Percentiles rank a stretch among this genome's conserved stretches.
These are phyloP conservation scores for Tephrocybe sp. DNA, from an alignment of 768 basidiomycete genomes.

Conservation along the genomic window DNA sequence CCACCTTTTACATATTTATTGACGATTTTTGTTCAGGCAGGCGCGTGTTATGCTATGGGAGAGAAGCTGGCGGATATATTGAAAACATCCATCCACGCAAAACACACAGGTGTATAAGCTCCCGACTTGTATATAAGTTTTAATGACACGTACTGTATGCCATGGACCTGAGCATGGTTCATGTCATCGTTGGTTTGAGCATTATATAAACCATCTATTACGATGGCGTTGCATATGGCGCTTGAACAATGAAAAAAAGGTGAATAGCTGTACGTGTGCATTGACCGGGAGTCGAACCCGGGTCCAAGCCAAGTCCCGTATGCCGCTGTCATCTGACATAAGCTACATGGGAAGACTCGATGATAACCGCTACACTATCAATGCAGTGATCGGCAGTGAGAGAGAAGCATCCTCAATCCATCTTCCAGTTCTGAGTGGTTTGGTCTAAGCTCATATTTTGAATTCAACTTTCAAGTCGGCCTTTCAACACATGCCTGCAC, in stretches of 20 bases:
- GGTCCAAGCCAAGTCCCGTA: slow-evolving; percentile 38
- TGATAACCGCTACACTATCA: slow-evolving; percentile 81
- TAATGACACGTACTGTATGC: too few species aligned
- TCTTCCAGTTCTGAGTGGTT: too few species aligned
- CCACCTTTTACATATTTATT: background rate
- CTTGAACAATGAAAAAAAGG: background rate
- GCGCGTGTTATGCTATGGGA: slow-evolving; percentile 16
- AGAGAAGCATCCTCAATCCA: background rate
- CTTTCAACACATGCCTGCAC: slow-evolving; percentile 15
- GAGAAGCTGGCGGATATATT: slow-evolving; percentile 16
- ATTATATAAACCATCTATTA: too few species aligned
- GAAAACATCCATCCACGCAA: slow-evolving; percentile 7
- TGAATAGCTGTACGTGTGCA: too few species aligned
- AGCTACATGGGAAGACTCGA: slow-evolving; percentile 72
- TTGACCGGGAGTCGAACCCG: slow-evolving; percentile 55
- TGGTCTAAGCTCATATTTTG: too few species aligned
- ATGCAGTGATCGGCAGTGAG: slow-evolving; percentile 22
- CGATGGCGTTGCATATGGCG: background rate
- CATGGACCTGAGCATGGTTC: too few species aligned
- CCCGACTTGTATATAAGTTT: too few species aligned
- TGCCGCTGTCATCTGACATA: background rate
- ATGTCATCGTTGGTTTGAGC: too few species aligned
- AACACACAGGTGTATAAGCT: too few species aligned
- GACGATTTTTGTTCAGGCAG: slow-evolving; percentile 4
- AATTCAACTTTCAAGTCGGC: background rate